Base-by-base conservation (phyloP, 2,329 filamentous ascomycete species). In the Seiridium cupressi region DNA sequence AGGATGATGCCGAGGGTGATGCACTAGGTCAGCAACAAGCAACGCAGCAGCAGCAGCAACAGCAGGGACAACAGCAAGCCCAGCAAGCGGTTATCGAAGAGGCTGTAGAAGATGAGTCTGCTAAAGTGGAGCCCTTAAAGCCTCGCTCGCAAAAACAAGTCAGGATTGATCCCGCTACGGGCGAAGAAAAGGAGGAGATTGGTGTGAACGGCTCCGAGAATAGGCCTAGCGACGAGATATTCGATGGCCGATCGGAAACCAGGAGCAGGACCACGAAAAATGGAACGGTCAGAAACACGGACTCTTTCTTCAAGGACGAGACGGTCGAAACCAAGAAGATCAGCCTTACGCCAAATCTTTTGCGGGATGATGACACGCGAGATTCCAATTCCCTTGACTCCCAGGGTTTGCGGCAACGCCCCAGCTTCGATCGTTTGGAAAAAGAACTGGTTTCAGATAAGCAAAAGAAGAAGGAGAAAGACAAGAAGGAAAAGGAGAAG, bases 241-340 rank as follows among this genome's bases (percentile, higher is more conserved):
- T 89, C 60, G 84, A 87, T 53, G 77, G 74, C 51, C 86, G 81
- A 62, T 68, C 74, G 2, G 78, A 81, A 60, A 79, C 84, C 47
- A 77, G 78, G 1, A 76, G 79, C 1, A 83, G 82, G 71, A 86
- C 89, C 71, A 93, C 92, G 42, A 87, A 89, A 64, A 96, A 96
- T 67, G 93, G 93, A 47, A 94, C 91, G 31, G 84, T 97, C 49
- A 86, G 94, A 64, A 96, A 96, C 72, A 94, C 92, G 4, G 94
- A 98, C 75, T 97, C 94, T 1, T 97, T 98, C 81, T 97, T 97
- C 81, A 96, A 93, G 74, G 95, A 98, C 70, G 94, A 99, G 70
- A 92, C 87, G 38, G 90, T 92, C 44, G 95, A 98, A 75, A 97
- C 95, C 3, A 93, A 96, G 75, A 98, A 98, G 79, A 98, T 99